Evolutionary conservation across 208 protist species (phyloP), one percentile per base, ranked within the genome.

Genomic region (Acanthamoeba triangularis): DNA sequence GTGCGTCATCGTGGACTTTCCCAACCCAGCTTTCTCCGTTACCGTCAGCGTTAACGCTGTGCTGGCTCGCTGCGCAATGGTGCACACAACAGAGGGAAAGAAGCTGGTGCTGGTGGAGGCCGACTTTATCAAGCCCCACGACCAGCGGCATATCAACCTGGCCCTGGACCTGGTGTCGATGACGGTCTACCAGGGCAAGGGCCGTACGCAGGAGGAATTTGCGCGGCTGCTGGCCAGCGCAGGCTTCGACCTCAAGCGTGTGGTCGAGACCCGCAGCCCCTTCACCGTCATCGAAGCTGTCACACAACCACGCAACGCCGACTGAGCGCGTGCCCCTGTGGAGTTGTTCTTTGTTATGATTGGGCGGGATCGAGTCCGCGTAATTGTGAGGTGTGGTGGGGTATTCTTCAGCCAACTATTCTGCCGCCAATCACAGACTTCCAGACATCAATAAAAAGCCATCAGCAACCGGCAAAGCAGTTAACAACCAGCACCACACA

Each of bases 281-380:
- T 91, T 91, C 84, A 91, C 84, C 52, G 54, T 91, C 84, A 91
- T 91, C 84, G 84, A 91, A 28, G 84, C 84, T 3, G 44, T 67
- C 84, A 1, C 52, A 61, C 28, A n/a, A 35, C 63, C 8, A 13
- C 44, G 44, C 44, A 47, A 10, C 8, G 41, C 8, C 5, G 41
- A 47, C 41, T 47, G 5, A 47, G 41, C n/a, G n/a, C n/a, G n/a
- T n/a, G n/a, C n/a, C n/a, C n/a, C n/a, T n/a, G n/a, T n/a, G n/a
- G n/a, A n/a, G 52, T 13, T 3, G 14, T 0, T 11, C 52, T 56
- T 56, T 1, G 8, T 56, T 44, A 1, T 44, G 41, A 44, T 44
- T 44, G 41, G 41, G 41, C 41, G 41, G 41, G 41, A 44, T 44
- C 41, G 4, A 4, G 1, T 4, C 4, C n/a, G n/a, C n/a, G 41